phyloP scores from a whole-genome alignment of 148 eudicot genomes.

The Rhododendron ovatum region DNA sequence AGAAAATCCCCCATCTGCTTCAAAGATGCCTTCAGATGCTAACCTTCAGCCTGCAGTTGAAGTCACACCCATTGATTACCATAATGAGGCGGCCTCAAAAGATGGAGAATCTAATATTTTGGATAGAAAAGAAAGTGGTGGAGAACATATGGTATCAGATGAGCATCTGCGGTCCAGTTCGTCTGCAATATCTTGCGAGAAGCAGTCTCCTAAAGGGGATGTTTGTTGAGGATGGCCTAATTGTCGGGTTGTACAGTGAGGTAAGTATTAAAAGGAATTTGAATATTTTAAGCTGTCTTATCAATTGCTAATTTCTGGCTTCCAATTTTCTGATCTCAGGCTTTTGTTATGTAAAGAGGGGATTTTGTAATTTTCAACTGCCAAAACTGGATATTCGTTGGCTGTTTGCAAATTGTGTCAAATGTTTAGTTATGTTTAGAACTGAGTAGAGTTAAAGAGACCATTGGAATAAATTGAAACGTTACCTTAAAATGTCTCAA shows the following conservation, averaged over 20 bases:
- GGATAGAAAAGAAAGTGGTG: conserved; percentile 22
- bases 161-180: conserved; percentile 32
- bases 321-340: conserved; percentile 17
- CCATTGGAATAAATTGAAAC: background rate
- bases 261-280: conserved; percentile 22
- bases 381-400: conserved; percentile 1
- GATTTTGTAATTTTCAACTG: conserved; percentile 15
- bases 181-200: conserved; percentile 21
- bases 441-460: conserved; percentile 1
- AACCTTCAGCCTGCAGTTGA: conserved; percentile 29
- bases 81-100: conserved; percentile 22
- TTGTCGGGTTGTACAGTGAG: conserved; percentile 55
- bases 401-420: background rate
- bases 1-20: conserved; percentile 35
- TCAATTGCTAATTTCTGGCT: conserved; percentile 22
- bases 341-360: conserved; percentile 28
- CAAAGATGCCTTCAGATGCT: conserved; percentile 31
- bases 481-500: background rate
- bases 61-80: conserved; percentile 21
- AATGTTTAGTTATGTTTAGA: background rate
- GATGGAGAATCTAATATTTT: conserved; percentile 18
- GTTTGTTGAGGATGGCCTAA: conserved; percentile 34
- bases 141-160: conserved; percentile 30
- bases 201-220: conserved; percentile 21
- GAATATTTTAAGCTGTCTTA: conserved; percentile 18